Percentiles rank a stretch among this genome's conserved stretches.
phyloP scores from a whole-genome alignment of 2,329 filamentous ascomycete genomes.

The Aureobasidium sp. region DNA sequence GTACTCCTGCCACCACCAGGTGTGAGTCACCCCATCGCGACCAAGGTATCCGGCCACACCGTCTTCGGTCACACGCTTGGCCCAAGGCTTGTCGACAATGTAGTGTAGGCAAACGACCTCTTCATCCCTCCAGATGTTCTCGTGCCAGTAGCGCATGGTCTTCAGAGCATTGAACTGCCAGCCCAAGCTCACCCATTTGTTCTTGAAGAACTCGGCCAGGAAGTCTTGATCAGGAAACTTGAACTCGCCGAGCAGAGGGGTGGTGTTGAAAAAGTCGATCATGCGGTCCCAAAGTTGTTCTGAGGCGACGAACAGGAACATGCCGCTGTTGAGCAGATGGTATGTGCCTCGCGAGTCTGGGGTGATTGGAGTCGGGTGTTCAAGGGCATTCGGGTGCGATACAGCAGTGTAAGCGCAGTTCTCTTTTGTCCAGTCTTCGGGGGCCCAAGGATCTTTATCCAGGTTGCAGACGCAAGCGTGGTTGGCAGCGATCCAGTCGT shows the following conservation, averaged over 20 bases:
- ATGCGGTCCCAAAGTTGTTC: slow-evolving; percentile 35
- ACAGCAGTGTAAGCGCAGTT: slow-evolving; percentile 46
- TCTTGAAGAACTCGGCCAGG: slow-evolving; percentile 42
- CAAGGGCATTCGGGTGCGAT: slow-evolving; percentile 30
- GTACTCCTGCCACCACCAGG: slow-evolving; percentile 48
- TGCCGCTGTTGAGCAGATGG: slow-evolving; percentile 44
- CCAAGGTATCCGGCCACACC: slow-evolving; percentile 44
- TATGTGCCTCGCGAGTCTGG: slow-evolving; percentile 33
- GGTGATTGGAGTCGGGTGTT: slow-evolving; percentile 30
- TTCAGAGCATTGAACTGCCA: slow-evolving; percentile 51
- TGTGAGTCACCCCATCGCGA: slow-evolving; percentile 45
- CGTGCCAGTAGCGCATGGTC: slow-evolving; percentile 49
- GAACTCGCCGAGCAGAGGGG: slow-evolving; percentile 36
- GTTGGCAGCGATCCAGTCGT: slow-evolving; percentile 41
- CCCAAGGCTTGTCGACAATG: slow-evolving; percentile 52
- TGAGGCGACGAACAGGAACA: slow-evolving; percentile 45
- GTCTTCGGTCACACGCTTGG: slow-evolving; percentile 35
- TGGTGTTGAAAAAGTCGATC: slow-evolving; percentile 34
- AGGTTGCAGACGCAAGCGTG: slow-evolving; percentile 49
- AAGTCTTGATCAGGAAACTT: slow-evolving; percentile 51
- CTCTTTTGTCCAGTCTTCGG: slow-evolving; percentile 39
- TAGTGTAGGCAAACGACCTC: slow-evolving; percentile 46
- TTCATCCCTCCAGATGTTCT: slow-evolving; percentile 44
- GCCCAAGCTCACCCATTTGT: slow-evolving; percentile 38
- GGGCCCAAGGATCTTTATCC: slow-evolving; percentile 45